These are phyloP conservation scores for Coriolopsis trogii DNA, from an alignment of 1,284 basidiomycete species.

Conservation along the genomic window DNA sequence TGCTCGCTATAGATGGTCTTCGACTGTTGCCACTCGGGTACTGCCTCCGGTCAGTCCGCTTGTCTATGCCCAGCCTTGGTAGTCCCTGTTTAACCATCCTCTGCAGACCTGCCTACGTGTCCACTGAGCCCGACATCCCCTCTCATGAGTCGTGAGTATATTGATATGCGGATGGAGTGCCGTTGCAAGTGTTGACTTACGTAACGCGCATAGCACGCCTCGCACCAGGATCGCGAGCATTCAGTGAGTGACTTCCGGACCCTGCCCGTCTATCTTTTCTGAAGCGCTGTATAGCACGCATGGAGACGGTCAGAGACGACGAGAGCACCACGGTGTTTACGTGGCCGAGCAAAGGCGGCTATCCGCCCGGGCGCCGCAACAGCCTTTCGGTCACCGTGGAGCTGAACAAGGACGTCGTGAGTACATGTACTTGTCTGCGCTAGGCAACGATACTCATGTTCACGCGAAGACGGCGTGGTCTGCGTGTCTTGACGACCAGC, in stretches of 20 bases:
- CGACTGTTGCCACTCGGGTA: slow-evolving; percentile 33
- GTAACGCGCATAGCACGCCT: background rate
- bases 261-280: no score
- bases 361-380: background rate
- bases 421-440: background rate
- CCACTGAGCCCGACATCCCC: background rate
- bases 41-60: slow-evolving; percentile 27
- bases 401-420: slow-evolving; percentile 11
- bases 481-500: slow-evolving; percentile 13
- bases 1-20: slow-evolving; percentile 24
- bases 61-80: background rate
- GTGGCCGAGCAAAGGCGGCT: background rate
- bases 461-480: slow-evolving; percentile 14
- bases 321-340: background rate
- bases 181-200: no score
- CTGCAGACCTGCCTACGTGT: no score
- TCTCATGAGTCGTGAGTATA: background rate
- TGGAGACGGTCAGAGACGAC: background rate
- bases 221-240: background rate
- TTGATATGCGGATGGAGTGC: background rate
- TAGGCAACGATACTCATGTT: background rate
- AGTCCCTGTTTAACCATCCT: no score
- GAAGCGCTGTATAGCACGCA: background rate
- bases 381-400: background rate
- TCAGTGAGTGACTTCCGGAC: no score